These are phyloP conservation scores for Curvularia sp. DNA, from an alignment of 2,329 filamentous ascomycete species.

Conservation along the genomic window DNA sequence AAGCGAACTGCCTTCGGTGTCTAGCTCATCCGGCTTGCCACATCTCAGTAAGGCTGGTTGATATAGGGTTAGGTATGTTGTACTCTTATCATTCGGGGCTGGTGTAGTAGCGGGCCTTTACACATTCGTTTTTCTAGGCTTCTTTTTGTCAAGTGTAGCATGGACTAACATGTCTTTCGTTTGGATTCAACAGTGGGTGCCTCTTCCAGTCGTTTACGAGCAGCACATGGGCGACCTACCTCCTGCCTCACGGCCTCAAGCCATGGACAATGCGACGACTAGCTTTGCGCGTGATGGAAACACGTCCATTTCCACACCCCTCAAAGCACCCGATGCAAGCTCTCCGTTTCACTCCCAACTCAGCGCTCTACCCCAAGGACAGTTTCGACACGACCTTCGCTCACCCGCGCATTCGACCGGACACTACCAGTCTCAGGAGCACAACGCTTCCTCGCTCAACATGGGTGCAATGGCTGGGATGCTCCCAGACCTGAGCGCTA, in stretches of 20 bases:
- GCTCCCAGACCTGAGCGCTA: slow-evolving; percentile 45
- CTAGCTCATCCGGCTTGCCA: slow-evolving; percentile 44
- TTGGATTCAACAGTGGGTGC: slow-evolving; percentile 54
- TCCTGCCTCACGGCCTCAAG: slow-evolving; percentile 37
- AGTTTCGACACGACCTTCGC: slow-evolving; percentile 40
- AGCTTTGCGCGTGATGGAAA: slow-evolving; percentile 38
- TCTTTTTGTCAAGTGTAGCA: slow-evolving; percentile 34
- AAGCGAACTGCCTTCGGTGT: slow-evolving; percentile 40
- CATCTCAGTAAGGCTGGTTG: slow-evolving; percentile 29
- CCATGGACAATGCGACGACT: slow-evolving; percentile 41
- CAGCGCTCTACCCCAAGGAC: slow-evolving; percentile 40
- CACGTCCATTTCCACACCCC: slow-evolving; percentile 24
- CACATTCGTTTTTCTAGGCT: slow-evolving; percentile 29
- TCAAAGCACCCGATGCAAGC: slow-evolving; percentile 34
- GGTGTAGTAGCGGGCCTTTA: slow-evolving; percentile 19
- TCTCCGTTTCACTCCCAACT: slow-evolving; percentile 50
- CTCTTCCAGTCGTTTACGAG: slow-evolving; percentile 50
- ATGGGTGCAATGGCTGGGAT: slow-evolving; percentile 48
- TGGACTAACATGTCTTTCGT: slow-evolving; percentile 53
- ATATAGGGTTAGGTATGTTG: slow-evolving; percentile 49
- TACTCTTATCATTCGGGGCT: slow-evolving; percentile 20
- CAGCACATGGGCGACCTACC: slow-evolving; percentile 52
- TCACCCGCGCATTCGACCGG: slow-evolving; percentile 32
- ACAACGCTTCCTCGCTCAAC: slow-evolving; percentile 40
- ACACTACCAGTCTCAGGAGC: slow-evolving; percentile 38